Evolutionary conservation across 116 monocot species (phyloP).

Genomic region (Zostera marina): DNA sequence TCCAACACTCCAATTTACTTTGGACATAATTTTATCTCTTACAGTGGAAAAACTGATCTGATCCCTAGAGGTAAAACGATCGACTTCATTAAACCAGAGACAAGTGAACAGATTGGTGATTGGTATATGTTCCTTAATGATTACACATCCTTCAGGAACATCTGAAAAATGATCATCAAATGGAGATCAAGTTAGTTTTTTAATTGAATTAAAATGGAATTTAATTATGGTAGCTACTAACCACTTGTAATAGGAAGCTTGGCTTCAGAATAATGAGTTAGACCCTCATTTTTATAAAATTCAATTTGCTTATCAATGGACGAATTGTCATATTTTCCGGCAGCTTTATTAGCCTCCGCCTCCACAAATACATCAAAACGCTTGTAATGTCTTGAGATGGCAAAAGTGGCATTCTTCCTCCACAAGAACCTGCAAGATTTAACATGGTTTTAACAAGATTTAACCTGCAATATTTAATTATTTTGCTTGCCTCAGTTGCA

Average conservation of each 20-base stretch:
- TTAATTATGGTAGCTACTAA: constrained; percentile 12
- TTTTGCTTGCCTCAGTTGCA: too few species aligned
- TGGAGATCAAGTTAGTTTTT: neutral
- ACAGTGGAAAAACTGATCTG: constrained; percentile 86
- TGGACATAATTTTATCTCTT: constrained; percentile 68
- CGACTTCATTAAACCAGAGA: constrained; percentile 97
- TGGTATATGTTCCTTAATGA: constrained; percentile 76
- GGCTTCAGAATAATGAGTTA: constrained; percentile 60
- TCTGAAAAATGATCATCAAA: constrained; percentile 26
- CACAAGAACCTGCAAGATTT: constrained; percentile 60
- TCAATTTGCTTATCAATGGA: constrained; percentile 78
- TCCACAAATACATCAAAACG: constrained; percentile 94
- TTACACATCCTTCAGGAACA: constrained; percentile 95
- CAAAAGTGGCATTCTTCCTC: constrained; percentile 62
- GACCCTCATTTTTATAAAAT: constrained; percentile 73
- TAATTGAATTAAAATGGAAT: constrained; percentile 1
- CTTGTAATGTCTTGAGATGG: constrained; percentile 81
- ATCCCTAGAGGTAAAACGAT: constrained; percentile 84
- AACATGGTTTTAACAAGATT: neutral
- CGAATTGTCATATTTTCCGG: constrained; percentile 82
- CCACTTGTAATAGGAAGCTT: constrained; percentile 94
- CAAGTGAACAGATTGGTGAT: constrained; percentile 89
- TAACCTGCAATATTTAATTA: constrained; percentile 33
- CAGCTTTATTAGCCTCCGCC: constrained; percentile 93
- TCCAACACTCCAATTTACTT: constrained; percentile 51